These are phyloP conservation scores for Tilletiaria anomala DNA, from an alignment of 1,284 basidiomycete genomes.

Conservation along the genomic window DNA sequence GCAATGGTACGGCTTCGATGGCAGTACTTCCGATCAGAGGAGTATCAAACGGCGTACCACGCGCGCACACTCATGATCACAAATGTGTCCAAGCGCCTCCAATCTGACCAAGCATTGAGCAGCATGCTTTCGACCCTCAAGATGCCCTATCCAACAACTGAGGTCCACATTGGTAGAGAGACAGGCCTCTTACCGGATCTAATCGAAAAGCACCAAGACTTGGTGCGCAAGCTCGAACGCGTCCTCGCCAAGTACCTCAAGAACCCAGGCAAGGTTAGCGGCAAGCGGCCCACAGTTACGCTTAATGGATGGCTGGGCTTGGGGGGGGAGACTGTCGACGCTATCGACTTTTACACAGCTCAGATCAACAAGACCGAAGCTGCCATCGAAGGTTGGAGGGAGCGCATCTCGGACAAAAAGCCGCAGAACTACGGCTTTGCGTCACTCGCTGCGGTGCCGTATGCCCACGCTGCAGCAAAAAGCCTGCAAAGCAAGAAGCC, in stretches of 20 bases:
- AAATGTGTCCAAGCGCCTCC: constrained; percentile 59
- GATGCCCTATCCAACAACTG: constrained; percentile 67
- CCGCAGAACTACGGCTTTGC: constrained; percentile 36
- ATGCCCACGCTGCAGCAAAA: constrained; percentile 33
- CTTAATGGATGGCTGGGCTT: constrained; percentile 58
- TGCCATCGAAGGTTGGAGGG: constrained; percentile 42
- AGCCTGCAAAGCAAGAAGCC: constrained; percentile 16
- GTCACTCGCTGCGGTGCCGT: constrained; percentile 27
- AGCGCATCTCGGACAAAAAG: constrained; percentile 21
- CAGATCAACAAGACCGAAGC: constrained; percentile 28
- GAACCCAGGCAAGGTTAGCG: constrained; percentile 57
- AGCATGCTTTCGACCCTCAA: constrained; percentile 45
- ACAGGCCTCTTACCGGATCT: constrained; percentile 62
- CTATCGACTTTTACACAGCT: constrained; percentile 23
- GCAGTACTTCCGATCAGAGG: constrained; percentile 30
- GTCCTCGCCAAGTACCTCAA: constrained; percentile 66
- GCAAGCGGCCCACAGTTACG: constrained; percentile 58
- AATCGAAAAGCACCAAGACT: constrained; percentile 70
- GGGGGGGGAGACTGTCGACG: constrained; percentile 54
- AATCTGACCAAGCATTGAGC: constrained; percentile 51
- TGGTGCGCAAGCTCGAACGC: constrained; percentile 67
- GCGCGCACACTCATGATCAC: constrained; percentile 49
- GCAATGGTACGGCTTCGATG: constrained; percentile 29
- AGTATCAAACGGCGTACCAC: constrained; percentile 44
- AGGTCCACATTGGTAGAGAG: constrained; percentile 62